phyloP scores from a whole-genome alignment of 2,329 filamentous ascomycete species.

The Beauveria varroae region DNA sequence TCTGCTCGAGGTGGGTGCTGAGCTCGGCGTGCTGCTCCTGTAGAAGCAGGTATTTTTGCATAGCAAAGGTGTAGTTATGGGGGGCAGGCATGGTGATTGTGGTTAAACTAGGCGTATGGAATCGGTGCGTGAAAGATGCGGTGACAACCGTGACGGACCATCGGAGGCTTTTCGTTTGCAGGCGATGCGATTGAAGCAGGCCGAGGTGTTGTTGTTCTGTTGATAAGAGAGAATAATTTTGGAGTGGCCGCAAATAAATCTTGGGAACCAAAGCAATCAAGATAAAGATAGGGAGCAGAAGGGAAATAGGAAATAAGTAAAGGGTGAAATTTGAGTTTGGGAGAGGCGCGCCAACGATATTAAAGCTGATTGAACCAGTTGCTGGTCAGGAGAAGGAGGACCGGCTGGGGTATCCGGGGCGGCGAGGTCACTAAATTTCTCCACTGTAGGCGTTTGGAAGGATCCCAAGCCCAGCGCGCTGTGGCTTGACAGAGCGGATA shows the following conservation, averaged over 20 bases:
- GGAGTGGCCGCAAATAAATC: not conserved
- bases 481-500: not conserved
- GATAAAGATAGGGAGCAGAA: not conserved
- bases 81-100: constrained; percentile 21
- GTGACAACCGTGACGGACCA: constrained; percentile 25
- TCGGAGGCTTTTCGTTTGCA: constrained; percentile 17
- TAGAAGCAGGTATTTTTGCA: constrained; percentile 48
- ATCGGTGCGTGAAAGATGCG: constrained; percentile 19
- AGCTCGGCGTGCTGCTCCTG: constrained; percentile 48
- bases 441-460: not conserved
- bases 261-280: not conserved
- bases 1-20: constrained; percentile 41
- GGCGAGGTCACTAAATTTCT: not conserved
- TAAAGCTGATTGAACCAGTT: not conserved
- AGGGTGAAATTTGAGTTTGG: constrained; percentile 2
- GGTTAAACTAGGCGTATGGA: constrained; percentile 13
- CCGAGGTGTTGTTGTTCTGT: not conserved
- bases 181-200: not conserved
- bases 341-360: constrained; percentile 1
- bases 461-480: not conserved
- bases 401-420: not conserved
- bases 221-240: not conserved
- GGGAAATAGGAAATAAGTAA: not conserved
- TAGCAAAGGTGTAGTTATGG: constrained; percentile 36
- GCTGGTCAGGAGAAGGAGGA: not conserved